phyloP scores from a whole-genome alignment of 805 yeast species.

The Pichia paraexigua region DNA sequence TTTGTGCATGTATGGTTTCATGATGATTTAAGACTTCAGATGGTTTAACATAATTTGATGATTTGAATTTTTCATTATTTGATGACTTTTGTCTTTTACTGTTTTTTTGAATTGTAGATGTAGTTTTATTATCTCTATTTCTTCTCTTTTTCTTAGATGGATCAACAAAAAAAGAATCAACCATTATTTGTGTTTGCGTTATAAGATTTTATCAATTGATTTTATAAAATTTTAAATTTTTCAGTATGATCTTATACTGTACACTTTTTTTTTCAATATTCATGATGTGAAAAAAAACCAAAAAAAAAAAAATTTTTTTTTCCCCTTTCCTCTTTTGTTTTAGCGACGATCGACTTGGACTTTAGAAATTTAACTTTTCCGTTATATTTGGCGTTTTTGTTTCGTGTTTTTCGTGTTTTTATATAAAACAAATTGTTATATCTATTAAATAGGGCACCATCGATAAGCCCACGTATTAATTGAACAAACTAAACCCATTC shows the following conservation, averaged over 20 bases:
- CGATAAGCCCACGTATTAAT: background rate
- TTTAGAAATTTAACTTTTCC: too few species aligned
- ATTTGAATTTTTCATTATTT: slow-evolving; percentile 9
- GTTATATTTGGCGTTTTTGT: background rate
- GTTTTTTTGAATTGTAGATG: slow-evolving; percentile 15
- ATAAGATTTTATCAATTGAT: background rate
- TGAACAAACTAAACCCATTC: background rate
- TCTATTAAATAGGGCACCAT: too few species aligned
- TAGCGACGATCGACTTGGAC: background rate
- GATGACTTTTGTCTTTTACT: slow-evolving; percentile 9
- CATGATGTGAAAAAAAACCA: background rate
- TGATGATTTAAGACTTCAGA: background rate
- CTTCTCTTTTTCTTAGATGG: slow-evolving; percentile 48
- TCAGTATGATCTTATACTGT: background rate
- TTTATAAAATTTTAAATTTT: background rate
- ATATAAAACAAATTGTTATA: too few species aligned
- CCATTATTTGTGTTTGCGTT: slow-evolving; percentile 27
- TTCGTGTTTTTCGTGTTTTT: background rate
- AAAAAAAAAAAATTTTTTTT: background rate
- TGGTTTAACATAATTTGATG: slow-evolving; percentile 7
- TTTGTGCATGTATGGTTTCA: slow-evolving; percentile 7
- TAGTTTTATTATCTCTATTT: slow-evolving; percentile 26
- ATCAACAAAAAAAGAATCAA: slow-evolving; percentile 57
- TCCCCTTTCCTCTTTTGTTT: background rate
- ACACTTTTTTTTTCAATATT: background rate